Conservation (phyloP, 2,329 filamentous ascomycete species). For the Alternaria rosae region DNA sequence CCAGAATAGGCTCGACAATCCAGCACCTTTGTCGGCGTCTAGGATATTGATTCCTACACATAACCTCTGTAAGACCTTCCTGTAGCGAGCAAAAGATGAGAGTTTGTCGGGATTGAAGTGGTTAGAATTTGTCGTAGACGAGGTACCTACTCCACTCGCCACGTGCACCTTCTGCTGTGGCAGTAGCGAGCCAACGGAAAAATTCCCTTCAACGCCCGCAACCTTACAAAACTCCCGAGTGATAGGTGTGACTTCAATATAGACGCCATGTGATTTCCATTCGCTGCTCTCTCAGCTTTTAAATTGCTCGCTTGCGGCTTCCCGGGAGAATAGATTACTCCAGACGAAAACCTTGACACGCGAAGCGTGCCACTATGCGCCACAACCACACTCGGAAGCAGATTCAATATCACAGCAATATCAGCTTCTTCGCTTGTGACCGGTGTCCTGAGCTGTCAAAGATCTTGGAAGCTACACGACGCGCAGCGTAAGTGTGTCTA, state of each 20-base stretch:
- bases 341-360: constrained; percentile 13
- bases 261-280: not conserved
- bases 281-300: not conserved
- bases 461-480: constrained; percentile 8
- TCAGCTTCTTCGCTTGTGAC: constrained; percentile 10
- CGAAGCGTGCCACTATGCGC: not conserved
- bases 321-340: constrained; percentile 30
- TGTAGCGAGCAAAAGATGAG: not conserved
- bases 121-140: not conserved
- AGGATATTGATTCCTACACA: not conserved
- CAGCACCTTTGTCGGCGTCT: not conserved
- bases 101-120: not conserved
- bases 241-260: not conserved
- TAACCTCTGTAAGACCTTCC: not conserved
- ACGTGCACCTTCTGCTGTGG: not conserved
- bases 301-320: constrained; percentile 30
- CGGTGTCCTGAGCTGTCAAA: not conserved
- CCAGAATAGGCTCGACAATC: not conserved
- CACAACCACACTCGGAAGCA: constrained; percentile 6
- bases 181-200: not conserved
- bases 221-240: not conserved
- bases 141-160: not conserved
- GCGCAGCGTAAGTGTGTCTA: not conserved
- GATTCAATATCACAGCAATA: constrained; percentile 26
- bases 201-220: not conserved